Evolutionary conservation across 2,329 filamentous ascomycete genomes (phyloP).

Genomic region (Penicillium vulpinum): DNA sequence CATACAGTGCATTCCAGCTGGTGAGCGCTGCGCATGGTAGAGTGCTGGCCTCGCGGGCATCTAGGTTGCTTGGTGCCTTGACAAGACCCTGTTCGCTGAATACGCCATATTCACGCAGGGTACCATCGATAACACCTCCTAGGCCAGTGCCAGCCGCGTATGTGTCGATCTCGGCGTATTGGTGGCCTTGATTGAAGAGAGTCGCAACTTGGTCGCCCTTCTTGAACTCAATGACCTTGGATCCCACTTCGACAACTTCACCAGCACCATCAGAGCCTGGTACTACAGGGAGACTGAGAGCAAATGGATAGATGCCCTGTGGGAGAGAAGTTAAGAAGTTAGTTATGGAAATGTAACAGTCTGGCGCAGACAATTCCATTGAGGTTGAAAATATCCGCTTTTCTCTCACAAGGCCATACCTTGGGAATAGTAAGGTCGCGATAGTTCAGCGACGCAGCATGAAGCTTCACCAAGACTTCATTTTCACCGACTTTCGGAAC

Average conservation of each 20-base stretch:
- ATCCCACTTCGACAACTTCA: conserved; percentile 53
- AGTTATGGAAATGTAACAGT: not conserved
- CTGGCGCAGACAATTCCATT: no score
- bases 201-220: conserved; percentile 59
- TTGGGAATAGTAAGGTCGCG: conserved; percentile 51
- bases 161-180: conserved; percentile 49
- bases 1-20: conserved; percentile 66
- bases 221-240: conserved; percentile 58
- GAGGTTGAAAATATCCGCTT: not conserved
- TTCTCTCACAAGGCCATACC: conserved; percentile 29
- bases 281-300: conserved; percentile 33
- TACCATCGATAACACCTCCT: conserved; percentile 68
- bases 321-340: not conserved
- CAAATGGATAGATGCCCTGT: conserved; percentile 38
- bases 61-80: conserved; percentile 58
- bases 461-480: conserved; percentile 68
- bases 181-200: conserved; percentile 59
- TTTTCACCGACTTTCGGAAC: conserved; percentile 66
- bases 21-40: conserved; percentile 63
- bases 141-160: conserved; percentile 56
- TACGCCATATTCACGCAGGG: conserved; percentile 65
- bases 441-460: conserved; percentile 53
- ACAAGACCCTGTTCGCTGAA: conserved; percentile 71
- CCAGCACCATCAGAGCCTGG: conserved; percentile 45
- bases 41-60: conserved; percentile 56